Conservation (phyloP, 208 protist species). For the Trypanosomatidae sp. region DNA sequence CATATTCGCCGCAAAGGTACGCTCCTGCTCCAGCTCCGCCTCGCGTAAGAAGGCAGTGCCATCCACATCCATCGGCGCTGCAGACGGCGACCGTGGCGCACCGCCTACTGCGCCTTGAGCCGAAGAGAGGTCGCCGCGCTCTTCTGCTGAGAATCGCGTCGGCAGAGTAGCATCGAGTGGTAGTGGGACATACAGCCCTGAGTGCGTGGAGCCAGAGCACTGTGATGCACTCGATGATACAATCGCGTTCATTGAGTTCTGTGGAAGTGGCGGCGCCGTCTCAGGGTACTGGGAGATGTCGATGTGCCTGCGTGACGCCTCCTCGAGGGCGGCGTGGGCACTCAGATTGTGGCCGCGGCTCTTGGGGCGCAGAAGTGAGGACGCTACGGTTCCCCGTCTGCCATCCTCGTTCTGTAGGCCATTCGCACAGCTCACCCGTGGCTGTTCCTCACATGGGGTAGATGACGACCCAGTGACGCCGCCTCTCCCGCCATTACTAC, state of each 20-base stretch:
- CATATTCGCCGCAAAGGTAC: slow-evolving; percentile 45
- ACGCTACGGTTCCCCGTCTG: background rate
- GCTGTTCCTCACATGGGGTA: background rate
- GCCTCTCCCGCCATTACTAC: background rate
- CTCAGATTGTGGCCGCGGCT: slow-evolving; percentile 20
- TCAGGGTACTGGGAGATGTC: slow-evolving; percentile 33
- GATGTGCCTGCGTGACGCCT: slow-evolving; percentile 35
- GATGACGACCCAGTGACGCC: background rate
- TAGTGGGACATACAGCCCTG: slow-evolving; percentile 21
- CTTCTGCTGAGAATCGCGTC: slow-evolving; percentile 15
- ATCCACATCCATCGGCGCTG: slow-evolving; percentile 26
- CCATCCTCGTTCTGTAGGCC: background rate
- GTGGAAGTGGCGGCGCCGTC: slow-evolving; percentile 39
- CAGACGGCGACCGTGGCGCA: background rate
- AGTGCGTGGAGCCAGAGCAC: slow-evolving; percentile 6
- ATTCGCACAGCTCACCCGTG: slow-evolving; percentile 3
- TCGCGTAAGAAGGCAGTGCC: slow-evolving; percentile 72
- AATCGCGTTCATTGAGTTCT: slow-evolving; percentile 60
- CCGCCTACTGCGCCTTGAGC: background rate
- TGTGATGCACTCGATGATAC: slow-evolving; percentile 12
- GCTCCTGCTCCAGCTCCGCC: slow-evolving; percentile 44
- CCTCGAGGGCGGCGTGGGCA: slow-evolving; percentile 36
- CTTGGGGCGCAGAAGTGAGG: slow-evolving; percentile 21
- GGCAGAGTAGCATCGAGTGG: slow-evolving; percentile 32
- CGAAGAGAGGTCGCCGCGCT: background rate